Base-by-base conservation (phyloP, 2,329 filamentous ascomycete genomes). In the Gnomoniopsis smithogilvyi region DNA sequence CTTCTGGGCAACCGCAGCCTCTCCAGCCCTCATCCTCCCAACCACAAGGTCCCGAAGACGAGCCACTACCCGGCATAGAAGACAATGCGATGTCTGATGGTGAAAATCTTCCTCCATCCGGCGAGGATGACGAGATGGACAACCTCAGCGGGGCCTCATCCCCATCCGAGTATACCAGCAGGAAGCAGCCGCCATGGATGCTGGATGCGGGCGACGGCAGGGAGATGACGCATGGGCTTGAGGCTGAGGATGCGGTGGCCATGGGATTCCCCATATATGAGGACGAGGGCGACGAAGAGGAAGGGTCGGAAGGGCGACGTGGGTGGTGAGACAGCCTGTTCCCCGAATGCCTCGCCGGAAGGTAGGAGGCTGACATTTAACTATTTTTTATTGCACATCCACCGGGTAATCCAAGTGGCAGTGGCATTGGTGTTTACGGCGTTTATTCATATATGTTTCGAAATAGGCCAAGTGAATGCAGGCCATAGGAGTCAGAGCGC, bases 121-220 rank as follows among this genome's bases (percentile, higher is more conserved):
- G 64, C 19, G 64, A 64, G 1, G 71, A 67, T 14, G 66, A 67
- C n/a, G 63, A 63, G n/a, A 73, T 68, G 56, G 73, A 74, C 4
- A 69, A 64, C 30, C 63, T 63, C 46, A 76, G 73, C 55, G 70
- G 75, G 45, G 65, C 62, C 34, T 84, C 81, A 65, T 81, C 77
- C 64, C 83, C 83, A 1, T 82, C 78, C 19, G 82, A 85, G 65
- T 85, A 85, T 64, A 78, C 81, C 6, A 82, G 77, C 66, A 83
- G 77, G 14, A 78, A 80, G 61, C 73, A 69, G 17, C 72, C 73
- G 10, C 80, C 75, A 75, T 63, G 65, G 24, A 48, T 66, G 12
- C 70, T 71, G 10, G 36, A 33, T 6, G 43, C 43, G 19, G 60
- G 45, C 7, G 58, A 61, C 17, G 51, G 51, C 10, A 52, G 60